These are phyloP conservation scores for Tulasnella calospora DNA, from an alignment of 768 basidiomycete species.

Conservation along the genomic window DNA sequence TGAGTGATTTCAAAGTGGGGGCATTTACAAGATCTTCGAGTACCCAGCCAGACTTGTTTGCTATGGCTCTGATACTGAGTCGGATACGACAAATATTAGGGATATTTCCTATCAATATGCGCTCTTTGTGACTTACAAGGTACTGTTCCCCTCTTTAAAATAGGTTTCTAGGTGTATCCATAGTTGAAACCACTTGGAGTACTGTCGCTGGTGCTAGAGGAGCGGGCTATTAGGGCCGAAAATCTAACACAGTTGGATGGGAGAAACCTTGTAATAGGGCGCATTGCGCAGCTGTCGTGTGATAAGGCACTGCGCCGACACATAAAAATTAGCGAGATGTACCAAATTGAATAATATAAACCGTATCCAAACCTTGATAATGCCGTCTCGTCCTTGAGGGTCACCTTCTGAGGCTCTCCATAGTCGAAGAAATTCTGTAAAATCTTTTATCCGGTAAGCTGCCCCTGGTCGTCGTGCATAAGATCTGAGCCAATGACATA, in stretches of 20 bases:
- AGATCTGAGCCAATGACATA: background rate
- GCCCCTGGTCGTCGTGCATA: background rate
- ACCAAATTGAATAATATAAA: no score
- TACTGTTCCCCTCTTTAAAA: background rate
- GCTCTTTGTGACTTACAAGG: background rate
- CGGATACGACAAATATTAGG: background rate
- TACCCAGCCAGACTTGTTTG: background rate
- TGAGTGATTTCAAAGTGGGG: background rate
- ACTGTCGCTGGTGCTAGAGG: background rate
- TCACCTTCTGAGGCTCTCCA: background rate
- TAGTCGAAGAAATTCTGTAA: background rate
- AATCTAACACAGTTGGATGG: background rate
- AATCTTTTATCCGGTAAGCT: background rate
- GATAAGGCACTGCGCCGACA: background rate
- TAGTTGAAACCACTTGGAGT: background rate
- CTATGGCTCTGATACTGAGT: background rate
- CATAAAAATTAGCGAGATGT: background rate
- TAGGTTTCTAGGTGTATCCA: background rate
- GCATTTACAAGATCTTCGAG: background rate
- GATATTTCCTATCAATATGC: background rate
- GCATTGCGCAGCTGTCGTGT: background rate
- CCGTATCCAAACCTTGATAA: background rate
- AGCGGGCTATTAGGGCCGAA: background rate
- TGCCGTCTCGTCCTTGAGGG: background rate
- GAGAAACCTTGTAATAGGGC: background rate